Base-by-base conservation (phyloP, 2,329 filamentous ascomycete species). In the Xylaria sp. region DNA sequence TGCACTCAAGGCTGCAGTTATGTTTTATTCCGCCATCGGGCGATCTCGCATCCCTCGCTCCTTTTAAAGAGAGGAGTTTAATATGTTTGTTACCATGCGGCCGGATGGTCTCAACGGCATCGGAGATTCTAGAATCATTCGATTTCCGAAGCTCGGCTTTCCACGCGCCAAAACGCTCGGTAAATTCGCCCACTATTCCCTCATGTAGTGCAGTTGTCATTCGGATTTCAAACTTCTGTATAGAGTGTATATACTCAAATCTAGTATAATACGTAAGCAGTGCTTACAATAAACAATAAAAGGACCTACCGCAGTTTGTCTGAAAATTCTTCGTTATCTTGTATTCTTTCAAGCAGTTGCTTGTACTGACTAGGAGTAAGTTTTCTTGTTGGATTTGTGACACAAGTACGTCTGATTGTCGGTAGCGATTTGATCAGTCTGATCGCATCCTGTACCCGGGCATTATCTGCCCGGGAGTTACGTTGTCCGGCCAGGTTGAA, bases 211-310 rank as follows among this genome's bases (percentile, higher is more conserved):
- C 0, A 33, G n/a, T 56, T 4, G 25, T 8, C 35, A 49, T 48
- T 56, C 54, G 54, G 25, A 56, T 56, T 56, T 56, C 35, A 10
- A 56, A 56, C 44, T 41, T 43, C 25, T 48, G 35, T 56, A 19
- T 49, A 25, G 43, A 56, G 17, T 23, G 43, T 19, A 44, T 56
- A 56, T 56, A 56, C 43, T 56, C 54, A 33, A 49, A 49, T 25
- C 54, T 56, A 33, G 23, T 23, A 19, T 35, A 44, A 21, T 41
- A 41, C 11, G 23, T 49, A 41, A 56, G 35, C 25, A 41, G 9
- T 41, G 35, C 41, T 13, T 8, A 17, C 13, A 4, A 41, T n/a
- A 40, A 41, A 49, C 19, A 10, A 25, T 23, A 40, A 11, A 17
- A 11, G 17, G 41, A 41, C 44, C 2, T 49, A 56, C 54, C 54